Conservation (phyloP, 1,139 yeast species). For the Lodderomyces oxycetoniae region DNA sequence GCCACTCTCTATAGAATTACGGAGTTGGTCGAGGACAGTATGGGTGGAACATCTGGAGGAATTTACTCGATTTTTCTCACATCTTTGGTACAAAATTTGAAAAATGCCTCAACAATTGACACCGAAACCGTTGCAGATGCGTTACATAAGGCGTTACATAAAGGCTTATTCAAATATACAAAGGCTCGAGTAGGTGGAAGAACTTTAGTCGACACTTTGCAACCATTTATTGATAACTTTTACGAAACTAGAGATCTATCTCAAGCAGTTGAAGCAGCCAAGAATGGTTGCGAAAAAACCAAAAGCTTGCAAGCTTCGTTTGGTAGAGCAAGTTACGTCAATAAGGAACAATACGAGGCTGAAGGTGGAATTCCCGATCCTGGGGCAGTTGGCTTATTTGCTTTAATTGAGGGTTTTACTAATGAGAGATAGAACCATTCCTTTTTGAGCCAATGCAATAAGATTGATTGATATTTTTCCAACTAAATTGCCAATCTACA, state of each 20-base stretch:
- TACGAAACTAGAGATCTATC: slow-evolving; percentile 44
- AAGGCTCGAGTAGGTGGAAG: slow-evolving; percentile 88
- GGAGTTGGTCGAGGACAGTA: slow-evolving; percentile 74
- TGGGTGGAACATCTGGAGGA: slow-evolving; percentile 99
- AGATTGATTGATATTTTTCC: too few relatives aligned
- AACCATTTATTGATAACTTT: slow-evolving; percentile 74
- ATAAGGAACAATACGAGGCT: slow-evolving; percentile 48
- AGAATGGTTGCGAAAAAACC: slow-evolving; percentile 71
- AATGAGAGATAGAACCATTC: too few relatives aligned
- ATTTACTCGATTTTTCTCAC: slow-evolving; percentile 75
- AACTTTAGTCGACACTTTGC: slow-evolving; percentile 81
- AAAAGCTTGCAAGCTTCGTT: slow-evolving; percentile 74
- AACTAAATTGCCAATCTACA: too few relatives aligned
- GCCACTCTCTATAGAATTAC: slow-evolving; percentile 51
- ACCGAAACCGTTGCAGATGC: slow-evolving; percentile 27
- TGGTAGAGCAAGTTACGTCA: slow-evolving; percentile 90
- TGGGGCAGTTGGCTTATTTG: slow-evolving; percentile 82
- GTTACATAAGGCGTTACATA: slow-evolving; percentile 33
- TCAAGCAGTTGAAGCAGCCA: slow-evolving; percentile 65
- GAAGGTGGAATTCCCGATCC: slow-evolving; percentile 84
- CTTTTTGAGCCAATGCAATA: too few relatives aligned
- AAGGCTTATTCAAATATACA: slow-evolving; percentile 63
- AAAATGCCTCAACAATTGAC: slow-evolving; percentile 31
- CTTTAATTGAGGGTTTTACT: slow-evolving; percentile 54
- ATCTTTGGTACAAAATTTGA: slow-evolving; percentile 33